Conservation (phyloP, 2,329 filamentous ascomycete genomes). For the Thielaviopsis populi region DNA sequence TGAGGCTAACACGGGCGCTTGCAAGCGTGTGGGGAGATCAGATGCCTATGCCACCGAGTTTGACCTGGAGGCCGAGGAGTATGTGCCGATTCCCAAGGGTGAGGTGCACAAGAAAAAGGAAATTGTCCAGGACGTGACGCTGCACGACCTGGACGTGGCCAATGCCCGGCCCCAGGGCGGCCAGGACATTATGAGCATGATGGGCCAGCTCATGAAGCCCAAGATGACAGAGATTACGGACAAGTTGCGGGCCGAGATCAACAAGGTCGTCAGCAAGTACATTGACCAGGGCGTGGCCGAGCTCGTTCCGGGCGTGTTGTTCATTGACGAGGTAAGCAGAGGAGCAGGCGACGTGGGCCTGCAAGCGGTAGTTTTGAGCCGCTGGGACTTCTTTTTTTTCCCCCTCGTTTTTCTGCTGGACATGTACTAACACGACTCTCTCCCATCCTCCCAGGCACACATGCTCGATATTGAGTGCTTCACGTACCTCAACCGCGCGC, state of each 20-base stretch:
- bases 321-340: constrained; percentile 90
- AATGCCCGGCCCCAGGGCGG: constrained; percentile 91
- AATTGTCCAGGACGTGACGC: constrained; percentile 94
- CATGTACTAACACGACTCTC: background rate
- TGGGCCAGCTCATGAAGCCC: constrained; percentile 99
- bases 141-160: constrained; percentile 91
- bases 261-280: constrained; percentile 98
- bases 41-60: constrained; percentile 98
- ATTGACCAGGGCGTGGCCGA: constrained; percentile 97
- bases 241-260: constrained; percentile 88
- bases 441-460: constrained; percentile 46
- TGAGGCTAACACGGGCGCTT: constrained; percentile 94
- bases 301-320: constrained; percentile 91
- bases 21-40: constrained; percentile 89
- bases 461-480: constrained; percentile 99
- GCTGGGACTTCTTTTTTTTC: no score
- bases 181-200: constrained; percentile 99
- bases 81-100: constrained; percentile 95
- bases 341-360: background rate
- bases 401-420: background rate
- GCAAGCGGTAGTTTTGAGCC: background rate
- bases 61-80: constrained; percentile 95
- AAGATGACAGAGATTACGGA: constrained; percentile 99
- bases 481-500: constrained; percentile 95
- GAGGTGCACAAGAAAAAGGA: constrained; percentile 99